phyloP scores from a whole-genome alignment of 352 stramenopile genomes.

The Pythium brassicae region DNA sequence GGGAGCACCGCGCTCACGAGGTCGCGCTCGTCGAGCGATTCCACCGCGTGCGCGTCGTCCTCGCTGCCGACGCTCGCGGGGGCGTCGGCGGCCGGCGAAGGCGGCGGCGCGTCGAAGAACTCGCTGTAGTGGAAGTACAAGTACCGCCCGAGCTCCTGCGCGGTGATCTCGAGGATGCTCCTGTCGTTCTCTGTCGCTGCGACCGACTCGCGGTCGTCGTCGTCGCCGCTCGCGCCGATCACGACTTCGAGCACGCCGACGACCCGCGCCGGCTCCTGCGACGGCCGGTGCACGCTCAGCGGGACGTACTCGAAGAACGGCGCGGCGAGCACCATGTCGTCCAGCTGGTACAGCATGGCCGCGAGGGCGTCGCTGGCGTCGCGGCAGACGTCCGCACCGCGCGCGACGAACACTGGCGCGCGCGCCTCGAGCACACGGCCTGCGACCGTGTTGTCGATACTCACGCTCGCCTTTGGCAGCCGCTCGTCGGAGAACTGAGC shows the following conservation, averaged over 20 bases:
- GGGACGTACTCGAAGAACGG: conserved; percentile 47
- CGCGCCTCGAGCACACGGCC: conserved; percentile 28
- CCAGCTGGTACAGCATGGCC: conserved; percentile 30
- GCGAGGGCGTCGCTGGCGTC: conserved; percentile 21
- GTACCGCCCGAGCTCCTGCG: conserved; percentile 62
- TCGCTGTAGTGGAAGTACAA: conserved; percentile 71
- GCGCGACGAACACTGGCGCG: conserved; percentile 10
- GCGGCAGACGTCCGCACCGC: conserved; percentile 5
- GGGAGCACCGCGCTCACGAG: conserved; percentile 13
- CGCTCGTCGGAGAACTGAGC: conserved; percentile 57
- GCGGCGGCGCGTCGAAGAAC: conserved; percentile 44
- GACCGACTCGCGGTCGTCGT: background rate
- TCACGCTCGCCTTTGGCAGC: conserved; percentile 31
- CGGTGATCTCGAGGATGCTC: conserved; percentile 61
- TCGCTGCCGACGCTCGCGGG: background rate
- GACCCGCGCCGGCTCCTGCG: conserved; percentile 25
- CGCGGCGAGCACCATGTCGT: conserved; percentile 34
- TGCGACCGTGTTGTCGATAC: conserved; percentile 27
- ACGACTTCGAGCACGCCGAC: conserved; percentile 66
- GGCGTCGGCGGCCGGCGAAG: conserved; percentile 4
- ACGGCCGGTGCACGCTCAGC: conserved; percentile 17
- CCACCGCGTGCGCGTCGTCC: background rate
- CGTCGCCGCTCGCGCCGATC: conserved; percentile 21
- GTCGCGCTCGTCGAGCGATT: conserved; percentile 2
- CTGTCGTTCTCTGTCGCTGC: conserved; percentile 49